Conservation (phyloP, 441 rosid genomes). For the Pelargonium citronellum region DNA sequence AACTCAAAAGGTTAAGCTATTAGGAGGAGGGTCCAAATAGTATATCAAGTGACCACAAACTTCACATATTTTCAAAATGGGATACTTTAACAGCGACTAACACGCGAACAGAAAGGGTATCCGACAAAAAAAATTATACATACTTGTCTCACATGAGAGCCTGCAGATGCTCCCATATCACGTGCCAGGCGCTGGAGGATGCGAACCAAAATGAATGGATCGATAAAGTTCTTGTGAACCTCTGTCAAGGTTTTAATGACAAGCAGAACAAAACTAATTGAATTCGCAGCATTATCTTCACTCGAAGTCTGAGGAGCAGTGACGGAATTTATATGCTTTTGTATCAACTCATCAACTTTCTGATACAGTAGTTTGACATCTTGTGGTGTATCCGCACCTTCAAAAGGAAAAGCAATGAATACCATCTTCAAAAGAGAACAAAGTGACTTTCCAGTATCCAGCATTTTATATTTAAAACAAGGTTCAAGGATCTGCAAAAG, state of each 20-base stretch:
- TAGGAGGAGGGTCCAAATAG: too few relatives aligned
- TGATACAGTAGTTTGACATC: slow-evolving; percentile 72
- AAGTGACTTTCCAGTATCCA: slow-evolving; percentile 89
- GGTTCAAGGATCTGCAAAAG: slow-evolving; percentile 79
- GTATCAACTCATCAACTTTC: slow-evolving; percentile 84
- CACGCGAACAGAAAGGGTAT: background rate
- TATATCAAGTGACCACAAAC: too few relatives aligned
- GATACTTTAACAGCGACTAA: too few relatives aligned
- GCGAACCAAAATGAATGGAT: slow-evolving; percentile 64
- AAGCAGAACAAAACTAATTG: slow-evolving; percentile 80
- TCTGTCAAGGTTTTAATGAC: slow-evolving; percentile 79
- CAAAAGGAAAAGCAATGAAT: slow-evolving; percentile 75
- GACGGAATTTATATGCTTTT: slow-evolving; percentile 62
- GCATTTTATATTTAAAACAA: slow-evolving; percentile 86
- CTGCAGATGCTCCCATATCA: slow-evolving; percentile 73
- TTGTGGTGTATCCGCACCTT: slow-evolving; percentile 52
- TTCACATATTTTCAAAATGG: too few relatives aligned
- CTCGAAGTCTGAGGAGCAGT: slow-evolving; percentile 54
- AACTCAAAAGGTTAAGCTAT: too few relatives aligned
- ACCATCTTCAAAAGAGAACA: slow-evolving; percentile 96
- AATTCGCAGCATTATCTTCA: slow-evolving; percentile 67
- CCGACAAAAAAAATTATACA: slow-evolving; percentile 20
- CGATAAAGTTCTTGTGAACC: slow-evolving; percentile 68
- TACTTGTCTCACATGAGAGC: slow-evolving; percentile 87
- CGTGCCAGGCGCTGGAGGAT: slow-evolving; percentile 76